Evolutionary conservation across 495 filamentous ascomycete genomes (phyloP).

Genomic region (Friedmanniomyces simplex): DNA sequence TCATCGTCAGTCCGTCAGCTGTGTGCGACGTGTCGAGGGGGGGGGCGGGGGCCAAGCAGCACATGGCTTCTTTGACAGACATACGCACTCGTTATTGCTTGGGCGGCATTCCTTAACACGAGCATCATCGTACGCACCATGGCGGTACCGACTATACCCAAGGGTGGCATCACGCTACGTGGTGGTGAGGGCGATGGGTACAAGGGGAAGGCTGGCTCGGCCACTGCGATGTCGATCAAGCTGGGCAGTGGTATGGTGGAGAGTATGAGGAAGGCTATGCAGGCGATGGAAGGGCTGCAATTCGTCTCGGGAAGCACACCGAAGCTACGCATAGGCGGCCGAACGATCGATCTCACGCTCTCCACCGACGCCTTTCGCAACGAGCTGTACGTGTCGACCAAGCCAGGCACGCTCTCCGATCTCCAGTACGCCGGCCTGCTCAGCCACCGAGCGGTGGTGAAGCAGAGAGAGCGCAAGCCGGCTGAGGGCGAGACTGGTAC

Average conservation of each 20-base stretch:
- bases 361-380: conserved; percentile 17
- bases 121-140: background rate
- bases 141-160: background rate
- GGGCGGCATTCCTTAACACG: background rate
- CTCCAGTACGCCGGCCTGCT: conserved; percentile 24
- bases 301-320: conserved; percentile 17
- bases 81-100: background rate
- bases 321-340: conserved; percentile 13
- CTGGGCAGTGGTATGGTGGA: conserved; percentile 9
- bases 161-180: conserved; percentile 8
- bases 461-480: conserved; percentile 4
- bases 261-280: conserved; percentile 11
- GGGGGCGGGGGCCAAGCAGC: too few relatives aligned
- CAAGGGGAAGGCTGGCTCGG: background rate
- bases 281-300: conserved; percentile 6
- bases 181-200: background rate
- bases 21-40: background rate
- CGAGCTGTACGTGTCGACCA: conserved; percentile 16
- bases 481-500: conserved; percentile 18
- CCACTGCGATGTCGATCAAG: conserved; percentile 8
- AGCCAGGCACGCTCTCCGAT: conserved; percentile 10
- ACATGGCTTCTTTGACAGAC: conserved; percentile 6
- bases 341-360: conserved; percentile 16
- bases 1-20: background rate
- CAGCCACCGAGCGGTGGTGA: conserved; percentile 23